phyloP scores from a whole-genome alignment of 73 alveolate species.

The Paramecium sexaurelia region DNA sequence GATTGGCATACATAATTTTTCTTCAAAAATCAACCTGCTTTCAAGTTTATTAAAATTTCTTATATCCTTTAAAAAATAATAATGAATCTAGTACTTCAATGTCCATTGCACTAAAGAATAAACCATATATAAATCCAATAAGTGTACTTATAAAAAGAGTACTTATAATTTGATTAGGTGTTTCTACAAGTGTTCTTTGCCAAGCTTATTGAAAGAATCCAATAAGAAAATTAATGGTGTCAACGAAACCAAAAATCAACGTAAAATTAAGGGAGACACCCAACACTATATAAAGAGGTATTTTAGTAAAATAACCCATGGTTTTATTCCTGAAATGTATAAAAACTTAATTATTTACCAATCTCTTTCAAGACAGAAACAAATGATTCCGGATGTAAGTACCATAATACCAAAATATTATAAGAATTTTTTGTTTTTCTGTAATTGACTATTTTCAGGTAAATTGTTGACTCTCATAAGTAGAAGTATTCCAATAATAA shows the following conservation, averaged over 20 bases:
- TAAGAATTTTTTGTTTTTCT: neutral
- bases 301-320: neutral
- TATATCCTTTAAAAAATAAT: neutral
- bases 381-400: neutral
- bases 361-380: conserved; percentile 17
- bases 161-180: conserved; percentile 10
- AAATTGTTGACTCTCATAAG: conserved; percentile 1
- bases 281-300: neutral
- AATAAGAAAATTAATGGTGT: neutral
- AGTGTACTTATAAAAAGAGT: neutral
- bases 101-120: conserved; percentile 22
- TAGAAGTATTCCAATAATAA: neutral
- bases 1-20: neutral
- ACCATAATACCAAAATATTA: neutral
- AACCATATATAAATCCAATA: neutral
- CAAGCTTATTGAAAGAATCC: neutral
- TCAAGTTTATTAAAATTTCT: neutral
- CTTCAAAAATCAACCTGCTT: neutral
- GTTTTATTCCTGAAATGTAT: neutral
- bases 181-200: conserved; percentile 34
- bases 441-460: neutral
- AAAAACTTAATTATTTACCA: neutral
- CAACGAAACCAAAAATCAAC: neutral
- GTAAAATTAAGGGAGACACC: conserved; percentile 16
- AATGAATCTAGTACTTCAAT: neutral